These are phyloP conservation scores for Pseudonitzschia multistriata DNA, from an alignment of 108 stramenopile genomes.

Conservation along the genomic window DNA sequence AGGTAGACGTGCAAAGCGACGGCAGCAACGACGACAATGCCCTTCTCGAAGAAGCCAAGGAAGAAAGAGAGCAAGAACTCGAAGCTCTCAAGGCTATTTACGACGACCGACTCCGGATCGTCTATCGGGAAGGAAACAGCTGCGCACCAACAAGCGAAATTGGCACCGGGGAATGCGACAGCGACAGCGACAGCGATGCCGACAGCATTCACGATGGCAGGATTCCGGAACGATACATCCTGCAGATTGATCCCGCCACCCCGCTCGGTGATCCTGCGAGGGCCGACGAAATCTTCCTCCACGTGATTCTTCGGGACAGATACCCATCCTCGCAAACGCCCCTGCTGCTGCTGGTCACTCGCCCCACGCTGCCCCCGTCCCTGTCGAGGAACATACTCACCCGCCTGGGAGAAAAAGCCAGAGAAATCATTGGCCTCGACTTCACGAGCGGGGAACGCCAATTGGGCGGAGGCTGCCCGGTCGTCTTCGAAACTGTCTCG, in stretches of 20 bases:
- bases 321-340: conserved; percentile 57
- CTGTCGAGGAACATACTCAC: conserved; percentile 54
- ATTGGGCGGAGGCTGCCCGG: conserved; percentile 5
- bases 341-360: conserved; percentile 25
- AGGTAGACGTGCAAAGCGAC: neutral
- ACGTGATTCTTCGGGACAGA: conserved; percentile 45
- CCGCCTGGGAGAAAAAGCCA: conserved; percentile 30
- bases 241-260: conserved; percentile 36
- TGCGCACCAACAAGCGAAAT: neutral
- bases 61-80: conserved; percentile 61
- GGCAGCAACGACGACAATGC: neutral
- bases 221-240: conserved; percentile 30
- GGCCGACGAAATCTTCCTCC: conserved; percentile 50
- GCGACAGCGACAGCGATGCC: neutral
- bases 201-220: neutral
- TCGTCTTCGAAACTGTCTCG: conserved; percentile 51
- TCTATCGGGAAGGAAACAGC: neutral
- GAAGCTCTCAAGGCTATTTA: conserved; percentile 72
- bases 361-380: conserved; percentile 43
- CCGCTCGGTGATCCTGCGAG: conserved; percentile 41
- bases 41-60: conserved; percentile 41
- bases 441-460: too few species aligned
- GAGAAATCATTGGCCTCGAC: conserved; percentile 36
- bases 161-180: neutral
- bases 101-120: conserved; percentile 47